A percentile compares a stretch with the other conserved stretches of the same genome.
phyloP scores from a whole-genome alignment of 2,329 filamentous ascomycete species.

The Dryadomyces quercus-mongolicae region DNA sequence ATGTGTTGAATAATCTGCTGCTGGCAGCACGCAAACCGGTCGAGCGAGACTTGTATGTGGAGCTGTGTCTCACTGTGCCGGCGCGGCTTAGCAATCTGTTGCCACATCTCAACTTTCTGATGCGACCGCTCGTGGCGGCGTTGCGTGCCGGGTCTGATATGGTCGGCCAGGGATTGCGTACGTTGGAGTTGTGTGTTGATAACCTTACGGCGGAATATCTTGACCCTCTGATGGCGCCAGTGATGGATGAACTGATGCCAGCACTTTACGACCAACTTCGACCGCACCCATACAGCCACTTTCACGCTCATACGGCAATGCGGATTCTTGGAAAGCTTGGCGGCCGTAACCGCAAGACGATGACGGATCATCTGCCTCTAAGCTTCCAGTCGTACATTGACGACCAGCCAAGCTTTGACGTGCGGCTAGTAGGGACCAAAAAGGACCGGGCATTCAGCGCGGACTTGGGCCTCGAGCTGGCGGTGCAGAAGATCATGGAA shows the following conservation, averaged over 20 bases:
- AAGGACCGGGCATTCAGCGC: constrained; percentile 80
- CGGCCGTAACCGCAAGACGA: constrained; percentile 87
- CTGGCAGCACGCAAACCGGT: constrained; percentile 80
- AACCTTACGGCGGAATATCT: constrained; percentile 96
- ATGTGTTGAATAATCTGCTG: constrained; percentile 91
- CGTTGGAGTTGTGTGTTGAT: constrained; percentile 91
- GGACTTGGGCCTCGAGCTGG: constrained; percentile 75
- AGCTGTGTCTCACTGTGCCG: constrained; percentile 90
- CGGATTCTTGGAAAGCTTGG: constrained; percentile 93
- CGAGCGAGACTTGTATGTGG: constrained; percentile 92
- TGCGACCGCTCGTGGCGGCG: constrained; percentile 94
- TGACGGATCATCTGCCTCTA: constrained; percentile 79
- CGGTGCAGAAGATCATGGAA: constrained; percentile 80
- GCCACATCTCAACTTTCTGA: constrained; percentile 89
- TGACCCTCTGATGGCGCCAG: constrained; percentile 97
- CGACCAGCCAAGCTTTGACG: constrained; percentile 75
- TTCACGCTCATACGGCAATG: constrained; percentile 96
- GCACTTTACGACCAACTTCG: constrained; percentile 91
- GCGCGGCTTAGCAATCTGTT: constrained; percentile 87
- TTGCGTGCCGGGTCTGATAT: constrained; percentile 84
- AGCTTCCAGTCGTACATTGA: constrained; percentile 77
- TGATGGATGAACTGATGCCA: constrained; percentile 97
- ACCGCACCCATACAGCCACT: constrained; percentile 90
- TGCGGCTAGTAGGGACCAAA: constrained; percentile 80
- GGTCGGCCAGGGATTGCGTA: constrained; percentile 86